Percentiles rank a stretch among this genome's conserved stretches.
These are phyloP conservation scores for Pleoardoris graminearum DNA, from an alignment of 2,329 filamentous ascomycete genomes.

Conservation along the genomic window DNA sequence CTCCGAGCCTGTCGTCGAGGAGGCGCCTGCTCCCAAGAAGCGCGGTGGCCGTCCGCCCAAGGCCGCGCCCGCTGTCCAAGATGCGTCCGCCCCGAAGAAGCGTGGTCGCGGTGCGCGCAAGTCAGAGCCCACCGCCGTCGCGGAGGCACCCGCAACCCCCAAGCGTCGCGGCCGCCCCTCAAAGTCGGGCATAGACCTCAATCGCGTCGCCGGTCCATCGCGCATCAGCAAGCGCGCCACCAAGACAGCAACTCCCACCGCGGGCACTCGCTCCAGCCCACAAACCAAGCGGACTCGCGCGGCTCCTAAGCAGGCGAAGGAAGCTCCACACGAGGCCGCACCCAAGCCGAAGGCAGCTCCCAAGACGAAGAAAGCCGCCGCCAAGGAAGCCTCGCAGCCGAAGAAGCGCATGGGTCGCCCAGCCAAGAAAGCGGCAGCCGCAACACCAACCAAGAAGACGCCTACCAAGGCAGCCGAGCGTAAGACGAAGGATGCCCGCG, in stretches of 20 bases:
- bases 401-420: conserved; percentile 27
- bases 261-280: conserved; percentile 9
- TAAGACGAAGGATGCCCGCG: conserved; percentile 17
- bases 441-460: conserved; percentile 15
- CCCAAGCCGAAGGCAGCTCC: conserved; percentile 19
- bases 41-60: conserved; percentile 13
- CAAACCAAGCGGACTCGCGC: conserved; percentile 23
- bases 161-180: conserved; percentile 17
- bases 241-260: not conserved
- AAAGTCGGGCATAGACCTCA: conserved; percentile 15
- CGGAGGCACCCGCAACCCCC: conserved; percentile 10
- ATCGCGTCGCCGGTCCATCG: conserved; percentile 21
- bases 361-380: conserved; percentile 13
- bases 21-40: conserved; percentile 15
- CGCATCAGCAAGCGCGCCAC: conserved; percentile 26
- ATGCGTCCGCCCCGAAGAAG: conserved; percentile 11
- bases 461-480: conserved; percentile 9
- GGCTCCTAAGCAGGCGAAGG: conserved; percentile 14
- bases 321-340: conserved; percentile 13
- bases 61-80: conserved; percentile 1
- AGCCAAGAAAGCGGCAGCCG: conserved; percentile 14
- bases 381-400: conserved; percentile 8
- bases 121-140: conserved; percentile 1
- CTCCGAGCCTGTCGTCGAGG: not conserved
- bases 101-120: conserved; percentile 23